These are phyloP conservation scores for Marasmius tenuissimus DNA, from an alignment of 1,284 basidiomycete species.

Conservation along the genomic window DNA sequence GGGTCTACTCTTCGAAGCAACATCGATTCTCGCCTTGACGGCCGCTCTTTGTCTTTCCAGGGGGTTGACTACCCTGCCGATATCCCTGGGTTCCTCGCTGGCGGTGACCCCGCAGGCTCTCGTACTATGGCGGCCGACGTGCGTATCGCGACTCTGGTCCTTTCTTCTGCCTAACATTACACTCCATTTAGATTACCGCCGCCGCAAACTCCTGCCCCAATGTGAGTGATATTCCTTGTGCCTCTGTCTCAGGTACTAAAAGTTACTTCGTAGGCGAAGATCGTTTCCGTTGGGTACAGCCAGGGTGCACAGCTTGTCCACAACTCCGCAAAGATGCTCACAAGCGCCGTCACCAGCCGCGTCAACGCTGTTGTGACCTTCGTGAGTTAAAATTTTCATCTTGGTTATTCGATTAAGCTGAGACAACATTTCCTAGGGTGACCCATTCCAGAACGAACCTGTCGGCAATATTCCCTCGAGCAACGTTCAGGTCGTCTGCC, in stretches of 20 bases:
- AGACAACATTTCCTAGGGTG: background rate
- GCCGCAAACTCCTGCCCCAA: background rate
- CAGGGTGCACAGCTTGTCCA: background rate
- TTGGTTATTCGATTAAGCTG: background rate
- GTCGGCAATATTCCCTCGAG: background rate
- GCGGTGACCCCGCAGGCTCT: background rate
- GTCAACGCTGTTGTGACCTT: background rate
- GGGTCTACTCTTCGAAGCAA: background rate
- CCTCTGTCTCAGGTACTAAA: background rate
- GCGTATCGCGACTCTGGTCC: background rate
- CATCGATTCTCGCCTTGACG: background rate
- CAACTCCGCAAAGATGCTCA: background rate
- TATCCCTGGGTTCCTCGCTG: background rate
- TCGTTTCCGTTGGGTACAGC: background rate
- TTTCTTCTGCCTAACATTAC: background rate
- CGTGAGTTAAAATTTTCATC: background rate
- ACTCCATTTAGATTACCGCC: background rate
- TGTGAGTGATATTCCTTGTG: background rate
- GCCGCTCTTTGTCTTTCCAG: background rate
- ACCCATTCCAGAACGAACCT: background rate
- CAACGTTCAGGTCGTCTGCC: background rate
- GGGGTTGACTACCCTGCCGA: constrained; percentile 1
- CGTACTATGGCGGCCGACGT: background rate
- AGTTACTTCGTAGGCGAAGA: background rate
- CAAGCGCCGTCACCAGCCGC: background rate